Conservation (phyloP, 129 eudicot genomes). For the Kitagawia praeruptora region DNA sequence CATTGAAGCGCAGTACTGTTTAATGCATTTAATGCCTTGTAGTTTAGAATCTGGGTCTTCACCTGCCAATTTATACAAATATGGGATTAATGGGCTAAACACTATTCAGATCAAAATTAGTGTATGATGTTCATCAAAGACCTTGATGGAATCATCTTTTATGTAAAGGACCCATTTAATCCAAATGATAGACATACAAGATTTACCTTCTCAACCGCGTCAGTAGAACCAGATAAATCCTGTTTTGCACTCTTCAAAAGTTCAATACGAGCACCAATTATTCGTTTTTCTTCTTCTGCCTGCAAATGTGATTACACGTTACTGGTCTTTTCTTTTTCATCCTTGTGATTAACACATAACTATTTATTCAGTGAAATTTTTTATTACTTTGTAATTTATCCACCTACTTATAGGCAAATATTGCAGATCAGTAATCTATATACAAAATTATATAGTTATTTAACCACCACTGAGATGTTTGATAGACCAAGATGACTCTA, state of each 20-base stretch:
- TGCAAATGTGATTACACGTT: neutral
- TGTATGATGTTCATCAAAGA: neutral
- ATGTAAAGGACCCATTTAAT: neutral
- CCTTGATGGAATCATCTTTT: neutral
- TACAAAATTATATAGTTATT: neutral
- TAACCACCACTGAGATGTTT: neutral
- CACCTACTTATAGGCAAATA: neutral
- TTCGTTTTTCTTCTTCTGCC: constrained; percentile 6
- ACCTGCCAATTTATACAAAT: neutral
- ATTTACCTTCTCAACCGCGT: neutral
- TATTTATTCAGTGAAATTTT: neutral
- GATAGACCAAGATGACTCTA: neutral
- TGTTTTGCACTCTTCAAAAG: neutral
- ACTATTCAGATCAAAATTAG: neutral
- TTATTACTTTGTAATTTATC: neutral
- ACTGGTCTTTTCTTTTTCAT: neutral
- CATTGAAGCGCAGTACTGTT: neutral
- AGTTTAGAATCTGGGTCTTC: neutral
- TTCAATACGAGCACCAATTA: constrained; percentile 1
- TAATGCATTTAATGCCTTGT: neutral
- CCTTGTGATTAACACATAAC: neutral
- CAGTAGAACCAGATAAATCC: neutral
- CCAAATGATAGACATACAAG: neutral
- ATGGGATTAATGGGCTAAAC: neutral
- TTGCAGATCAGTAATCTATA: neutral